Conservation (phyloP, 306 rosid species). For the Crataegus laevigata region DNA sequence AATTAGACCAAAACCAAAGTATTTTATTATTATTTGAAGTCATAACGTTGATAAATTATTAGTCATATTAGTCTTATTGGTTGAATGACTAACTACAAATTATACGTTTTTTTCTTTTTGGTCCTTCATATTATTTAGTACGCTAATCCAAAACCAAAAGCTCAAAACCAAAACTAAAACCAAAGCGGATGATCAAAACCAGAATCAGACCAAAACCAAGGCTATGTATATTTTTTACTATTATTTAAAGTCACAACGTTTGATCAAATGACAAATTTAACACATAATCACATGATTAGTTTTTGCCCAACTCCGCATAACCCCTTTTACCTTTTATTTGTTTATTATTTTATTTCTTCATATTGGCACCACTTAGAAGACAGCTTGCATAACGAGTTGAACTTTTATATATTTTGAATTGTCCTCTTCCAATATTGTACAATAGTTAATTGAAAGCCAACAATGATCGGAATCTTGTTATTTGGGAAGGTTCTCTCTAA, state of each 20-base stretch:
- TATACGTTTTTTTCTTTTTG: no score
- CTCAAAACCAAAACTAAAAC: no score
- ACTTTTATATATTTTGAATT: neutral
- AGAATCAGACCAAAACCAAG: neutral
- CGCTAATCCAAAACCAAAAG: no score
- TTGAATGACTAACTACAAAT: no score
- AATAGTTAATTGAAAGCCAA: neutral
- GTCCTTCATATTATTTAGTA: no score
- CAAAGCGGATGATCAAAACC: neutral
- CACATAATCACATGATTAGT: neutral
- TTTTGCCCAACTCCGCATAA: neutral
- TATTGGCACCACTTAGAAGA: neutral
- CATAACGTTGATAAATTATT: no score
- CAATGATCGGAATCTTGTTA: neutral
- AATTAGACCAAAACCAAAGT: no score
- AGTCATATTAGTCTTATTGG: no score
- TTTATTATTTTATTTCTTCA: neutral
- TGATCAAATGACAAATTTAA: neutral
- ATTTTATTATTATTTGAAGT: no score
- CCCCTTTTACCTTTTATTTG: neutral
- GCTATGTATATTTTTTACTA: neutral
- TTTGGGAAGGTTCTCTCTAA: no score
- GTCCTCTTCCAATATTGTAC: neutral
- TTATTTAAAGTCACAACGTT: neutral
- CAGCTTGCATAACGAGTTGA: conserved; percentile 24